These are phyloP conservation scores for Marchantia paleacea DNA, from an alignment of 225 moss, liverwort and hornwort species.

Conservation along the genomic window DNA sequence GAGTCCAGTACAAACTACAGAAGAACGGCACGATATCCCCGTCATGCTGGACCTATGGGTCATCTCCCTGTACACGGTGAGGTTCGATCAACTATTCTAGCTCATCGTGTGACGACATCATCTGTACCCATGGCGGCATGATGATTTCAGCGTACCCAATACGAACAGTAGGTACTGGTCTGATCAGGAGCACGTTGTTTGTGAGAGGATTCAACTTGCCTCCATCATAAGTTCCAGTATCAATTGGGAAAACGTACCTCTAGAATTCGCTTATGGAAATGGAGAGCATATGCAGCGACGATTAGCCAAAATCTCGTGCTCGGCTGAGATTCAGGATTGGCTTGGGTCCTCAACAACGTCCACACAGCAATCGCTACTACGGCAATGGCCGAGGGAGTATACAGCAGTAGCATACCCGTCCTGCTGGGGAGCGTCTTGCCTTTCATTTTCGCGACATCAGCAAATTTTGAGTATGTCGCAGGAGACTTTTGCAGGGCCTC, in stretches of 20 bases:
- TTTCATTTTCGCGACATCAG: constrained; percentile 7
- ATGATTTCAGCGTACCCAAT: too few relatives aligned
- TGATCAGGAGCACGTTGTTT: too few relatives aligned
- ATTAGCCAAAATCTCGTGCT: constrained; percentile 42
- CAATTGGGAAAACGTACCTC: constrained; percentile 13
- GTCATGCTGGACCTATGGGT: too few relatives aligned
- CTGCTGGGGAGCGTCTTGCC: constrained; percentile 28
- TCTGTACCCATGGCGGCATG: too few relatives aligned
- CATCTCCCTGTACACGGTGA: too few relatives aligned
- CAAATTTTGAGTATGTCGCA: constrained; percentile 54
- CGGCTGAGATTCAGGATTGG: constrained; percentile 15
- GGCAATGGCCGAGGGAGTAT: constrained; percentile 22
- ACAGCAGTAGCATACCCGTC: constrained; percentile 33
- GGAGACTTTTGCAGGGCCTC: constrained; percentile 24
- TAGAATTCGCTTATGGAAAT: constrained; percentile 42
- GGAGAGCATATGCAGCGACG: constrained; percentile 32
- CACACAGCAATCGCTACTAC: constrained; percentile 18
- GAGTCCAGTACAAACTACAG: too few relatives aligned
- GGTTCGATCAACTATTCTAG: too few relatives aligned
- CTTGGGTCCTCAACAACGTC: constrained; percentile 8
- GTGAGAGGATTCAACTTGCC: too few relatives aligned
- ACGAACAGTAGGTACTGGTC: too few relatives aligned
- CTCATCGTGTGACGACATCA: too few relatives aligned
- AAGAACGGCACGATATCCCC: too few relatives aligned
- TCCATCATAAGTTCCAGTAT: background rate